phyloP scores from a whole-genome alignment of 1,139 yeast genomes.

The Zygoascus hellenicus region DNA sequence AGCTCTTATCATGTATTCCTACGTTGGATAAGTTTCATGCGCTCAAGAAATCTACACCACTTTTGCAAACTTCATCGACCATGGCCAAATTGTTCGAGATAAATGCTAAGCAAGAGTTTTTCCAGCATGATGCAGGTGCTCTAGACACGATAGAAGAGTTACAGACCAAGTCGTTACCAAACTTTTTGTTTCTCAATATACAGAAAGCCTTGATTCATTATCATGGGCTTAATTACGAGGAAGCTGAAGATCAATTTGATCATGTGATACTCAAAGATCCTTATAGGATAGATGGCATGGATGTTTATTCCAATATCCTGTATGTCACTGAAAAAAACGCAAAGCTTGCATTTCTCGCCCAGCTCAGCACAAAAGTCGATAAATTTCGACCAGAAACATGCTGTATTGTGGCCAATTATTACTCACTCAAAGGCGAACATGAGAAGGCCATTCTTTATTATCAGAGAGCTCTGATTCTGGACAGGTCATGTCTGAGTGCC shows the following conservation, averaged over 20 bases:
- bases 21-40: constrained; percentile 48
- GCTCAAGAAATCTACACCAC: background rate
- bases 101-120: constrained; percentile 72
- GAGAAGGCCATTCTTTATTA: constrained; percentile 93
- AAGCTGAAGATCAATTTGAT: constrained; percentile 77
- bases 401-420: constrained; percentile 89
- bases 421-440: constrained; percentile 87
- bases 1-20: constrained; percentile 59
- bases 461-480: constrained; percentile 77
- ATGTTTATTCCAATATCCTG: constrained; percentile 84
- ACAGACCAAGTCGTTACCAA: constrained; percentile 56
- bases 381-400: constrained; percentile 92
- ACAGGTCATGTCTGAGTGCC: constrained; percentile 78
- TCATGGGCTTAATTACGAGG: constrained; percentile 72
- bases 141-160: constrained; percentile 39
- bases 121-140: constrained; percentile 51
- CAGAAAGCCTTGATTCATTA: constrained; percentile 78
- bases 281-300: constrained; percentile 81
- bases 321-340: constrained; percentile 90
- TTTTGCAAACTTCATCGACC: constrained; percentile 28
- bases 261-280: constrained; percentile 73
- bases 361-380: constrained; percentile 75
- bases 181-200: constrained; percentile 65
- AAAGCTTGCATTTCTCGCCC: constrained; percentile 82
- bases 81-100: constrained; percentile 60